Percentiles rank a stretch among this genome's conserved stretches.
Conservation (phyloP, 2,329 filamentous ascomycete genomes). For the Drechslerella dactyloides region DNA sequence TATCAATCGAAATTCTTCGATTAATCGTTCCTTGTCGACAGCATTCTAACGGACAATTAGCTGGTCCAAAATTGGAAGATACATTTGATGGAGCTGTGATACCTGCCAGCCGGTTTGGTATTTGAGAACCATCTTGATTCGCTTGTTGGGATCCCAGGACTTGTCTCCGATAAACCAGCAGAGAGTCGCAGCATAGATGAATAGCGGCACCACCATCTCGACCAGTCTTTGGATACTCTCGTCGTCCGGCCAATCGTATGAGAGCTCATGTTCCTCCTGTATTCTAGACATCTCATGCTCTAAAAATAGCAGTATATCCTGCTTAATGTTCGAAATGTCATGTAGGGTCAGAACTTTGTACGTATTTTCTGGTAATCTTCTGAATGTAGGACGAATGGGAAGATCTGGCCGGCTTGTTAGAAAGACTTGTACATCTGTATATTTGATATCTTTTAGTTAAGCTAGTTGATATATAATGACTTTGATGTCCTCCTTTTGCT, state of each 20-base stretch:
- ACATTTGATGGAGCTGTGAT: constrained; percentile 8
- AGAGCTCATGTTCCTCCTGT: constrained; percentile 22
- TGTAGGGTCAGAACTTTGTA: constrained; percentile 58
- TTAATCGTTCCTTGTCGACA: neutral
- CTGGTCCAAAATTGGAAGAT: constrained; percentile 11
- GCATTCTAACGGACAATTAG: neutral
- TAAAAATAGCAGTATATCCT: constrained; percentile 59
- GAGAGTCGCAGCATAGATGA: constrained; percentile 2
- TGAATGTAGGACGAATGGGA: constrained; percentile 58
- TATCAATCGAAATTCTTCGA: constrained; percentile 4
- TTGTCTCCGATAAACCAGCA: constrained; percentile 3
- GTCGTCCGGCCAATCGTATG: neutral
- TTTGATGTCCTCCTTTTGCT: constrained; percentile 54
- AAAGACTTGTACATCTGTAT: constrained; percentile 56
- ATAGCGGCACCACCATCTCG: constrained; percentile 3
- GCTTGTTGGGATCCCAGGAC: neutral
- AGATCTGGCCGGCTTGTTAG: constrained; percentile 61
- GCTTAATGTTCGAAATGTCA: constrained; percentile 56
- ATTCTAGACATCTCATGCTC: constrained; percentile 56
- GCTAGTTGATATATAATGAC: constrained; percentile 55
- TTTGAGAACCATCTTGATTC: constrained; percentile 3
- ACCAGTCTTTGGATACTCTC: neutral
- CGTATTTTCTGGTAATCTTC: constrained; percentile 51
- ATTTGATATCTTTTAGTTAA: constrained; percentile 28
- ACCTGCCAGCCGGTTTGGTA: constrained; percentile 2